Evolutionary conservation across 2,329 filamentous ascomycete species (phyloP), one percentile per base, ranked within the genome.

Genomic region (Pseudonectria foliicola): DNA sequence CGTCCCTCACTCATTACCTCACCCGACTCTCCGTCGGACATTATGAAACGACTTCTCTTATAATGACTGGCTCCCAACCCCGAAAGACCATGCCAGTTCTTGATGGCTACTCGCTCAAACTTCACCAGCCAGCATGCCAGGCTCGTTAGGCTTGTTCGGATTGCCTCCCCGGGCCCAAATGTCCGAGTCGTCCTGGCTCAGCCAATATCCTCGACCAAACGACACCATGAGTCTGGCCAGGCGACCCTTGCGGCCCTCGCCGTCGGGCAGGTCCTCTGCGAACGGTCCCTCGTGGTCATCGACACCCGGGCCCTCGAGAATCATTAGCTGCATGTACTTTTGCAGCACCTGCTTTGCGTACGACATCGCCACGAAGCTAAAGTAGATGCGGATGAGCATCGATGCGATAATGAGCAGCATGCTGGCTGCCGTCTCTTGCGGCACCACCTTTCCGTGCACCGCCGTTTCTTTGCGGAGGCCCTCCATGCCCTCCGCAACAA

Each of bases 291-390:
- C 71, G 34, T 70, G 62, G 34, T 68, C 63, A 37, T 73, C 65
- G 16, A 62, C 56, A 25, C 60, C 58, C 39, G 65, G 51, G 33
- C 62, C 60, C 34, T 75, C 71, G 32, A 82, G 70, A 27, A 62
- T 58, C 53, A 61, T 56, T 29, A 62, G 37, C 37, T 63, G 60
- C 54, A 63, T 59, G 56, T 85, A 77, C 47, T 80, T 79, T 39
- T 84, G 75, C 32, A 95, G 64, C 11, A 85, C 81, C 54, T 81
- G 76, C 43, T 86, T 77, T 4, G 89, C 86, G 58, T 85, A 92
- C 6, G 85, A 79, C 62, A 94, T 79, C 57, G 94, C 78, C 35
- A 95, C 73, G 25, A 95, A 67, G 47, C 84, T 77, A 50, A 94
- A 89, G 65, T 95, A 95, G 21, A 88, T 60, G 21, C 89, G 75